Evolutionary conservation across 2,329 filamentous ascomycete species (phyloP), one percentile per base, ranked within the genome.

Genomic region (Coniochaeta sp.): DNA sequence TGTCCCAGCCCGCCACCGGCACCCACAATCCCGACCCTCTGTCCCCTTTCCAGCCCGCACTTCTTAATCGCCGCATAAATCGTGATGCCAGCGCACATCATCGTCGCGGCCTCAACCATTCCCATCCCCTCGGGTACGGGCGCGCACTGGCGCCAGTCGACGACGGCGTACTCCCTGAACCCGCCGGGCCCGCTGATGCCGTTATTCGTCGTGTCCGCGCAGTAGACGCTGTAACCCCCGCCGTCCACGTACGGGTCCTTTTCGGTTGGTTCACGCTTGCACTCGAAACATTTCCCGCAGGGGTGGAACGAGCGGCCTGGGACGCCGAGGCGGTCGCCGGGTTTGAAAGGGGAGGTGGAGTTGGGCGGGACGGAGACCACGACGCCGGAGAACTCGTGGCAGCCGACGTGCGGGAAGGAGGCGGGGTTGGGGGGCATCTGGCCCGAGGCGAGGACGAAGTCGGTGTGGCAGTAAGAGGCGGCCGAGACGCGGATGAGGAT

Each of bases 401-500:
- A 70, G 32, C 71, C 67, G 31, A 74, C 60, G 55, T 73, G 72
- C 7, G 73, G 73, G 48, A 74, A 68, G 4, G 56, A 57, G 1
- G 63, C 63, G 1, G 72, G 70, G 28, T 59, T 52, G n/a, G 60
- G 61, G 13, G 53, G 54, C 57, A 65, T 62, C 40, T 59, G 53
- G 38, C 61, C 63, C 10, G 58, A 52, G 12, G 61, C 57, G 9
- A 65, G 57, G 26, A 65, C 63, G 16, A 57, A 56, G 54, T 65
- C 63, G 10, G 71, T 75, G 56, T 75, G 72, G 59, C 71, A 75
- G 56, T 75, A 76, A 1, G 71, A 74, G 9, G 71, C 71, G 5
- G 73, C 73, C 47, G 70, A 66, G 32, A 76, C 72, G 52, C 67
- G 67, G 58, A 76, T 67, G 16, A 76, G 66, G 22, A 76, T 48